Evolutionary conservation across 2,329 filamentous ascomycete species (phyloP).

Genomic region (Neodidymelliopsis sp.): DNA sequence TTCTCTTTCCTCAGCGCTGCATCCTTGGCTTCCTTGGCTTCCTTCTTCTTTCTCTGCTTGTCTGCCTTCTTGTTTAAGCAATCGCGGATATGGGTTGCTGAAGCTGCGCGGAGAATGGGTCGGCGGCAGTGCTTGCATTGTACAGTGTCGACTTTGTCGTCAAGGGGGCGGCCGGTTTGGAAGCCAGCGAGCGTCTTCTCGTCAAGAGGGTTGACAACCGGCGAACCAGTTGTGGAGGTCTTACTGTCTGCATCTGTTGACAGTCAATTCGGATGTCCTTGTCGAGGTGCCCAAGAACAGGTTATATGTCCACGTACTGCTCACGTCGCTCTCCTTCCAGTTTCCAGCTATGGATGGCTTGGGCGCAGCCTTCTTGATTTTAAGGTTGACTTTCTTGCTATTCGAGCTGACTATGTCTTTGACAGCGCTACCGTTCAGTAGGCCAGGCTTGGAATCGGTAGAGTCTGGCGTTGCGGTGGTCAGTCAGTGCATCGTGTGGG

Average conservation of each 20-base stretch:
- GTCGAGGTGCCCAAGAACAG: not conserved
- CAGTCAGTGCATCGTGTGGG: slow-evolving; percentile 26
- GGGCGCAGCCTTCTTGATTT: slow-evolving; percentile 67
- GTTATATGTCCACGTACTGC: slow-evolving; percentile 57
- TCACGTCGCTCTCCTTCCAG: slow-evolving; percentile 72
- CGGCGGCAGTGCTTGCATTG: slow-evolving; percentile 95
- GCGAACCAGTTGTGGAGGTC: slow-evolving; percentile 37
- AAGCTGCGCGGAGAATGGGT: slow-evolving; percentile 76
- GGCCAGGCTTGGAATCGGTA: slow-evolving; percentile 32
- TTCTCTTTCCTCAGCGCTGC: slow-evolving; percentile 57
- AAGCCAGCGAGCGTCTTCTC: slow-evolving; percentile 81
- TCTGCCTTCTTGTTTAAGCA: slow-evolving; percentile 84
- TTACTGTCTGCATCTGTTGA: slow-evolving; percentile 38
- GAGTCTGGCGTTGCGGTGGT: slow-evolving; percentile 34
- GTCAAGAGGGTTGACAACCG: slow-evolving; percentile 68
- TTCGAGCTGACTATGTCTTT: slow-evolving; percentile 49
- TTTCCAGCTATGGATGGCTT: slow-evolving; percentile 73
- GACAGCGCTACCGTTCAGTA: slow-evolving; percentile 40
- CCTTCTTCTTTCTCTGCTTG: slow-evolving; percentile 67
- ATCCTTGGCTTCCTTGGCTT: slow-evolving; percentile 66
- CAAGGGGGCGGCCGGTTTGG: slow-evolving; percentile 78
- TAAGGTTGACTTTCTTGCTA: slow-evolving; percentile 51
- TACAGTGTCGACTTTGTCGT: slow-evolving; percentile 79
- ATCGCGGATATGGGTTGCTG: slow-evolving; percentile 79
- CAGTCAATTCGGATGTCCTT: not conserved